Percentiles rank a stretch among this genome's conserved stretches.
Conservation (phyloP, 2,329 filamentous ascomycete species). For the Fusarium sp. region DNA sequence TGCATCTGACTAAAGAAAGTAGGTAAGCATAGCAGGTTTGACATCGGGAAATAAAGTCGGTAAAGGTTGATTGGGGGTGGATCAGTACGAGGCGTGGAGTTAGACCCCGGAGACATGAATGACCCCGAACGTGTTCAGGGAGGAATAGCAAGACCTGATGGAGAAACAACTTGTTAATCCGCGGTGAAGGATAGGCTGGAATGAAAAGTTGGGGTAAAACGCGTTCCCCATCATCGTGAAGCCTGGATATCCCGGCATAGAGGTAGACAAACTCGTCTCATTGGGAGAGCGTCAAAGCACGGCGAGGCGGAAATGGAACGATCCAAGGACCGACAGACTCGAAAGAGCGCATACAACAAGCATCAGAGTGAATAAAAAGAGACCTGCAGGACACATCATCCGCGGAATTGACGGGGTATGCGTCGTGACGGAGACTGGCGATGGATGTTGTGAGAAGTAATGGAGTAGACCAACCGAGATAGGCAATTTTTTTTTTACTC, state of each 20-base stretch:
- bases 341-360: neutral
- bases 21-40: neutral
- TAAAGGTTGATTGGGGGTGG: conserved; percentile 1
- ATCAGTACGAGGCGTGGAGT: neutral
- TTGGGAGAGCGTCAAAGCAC: neutral
- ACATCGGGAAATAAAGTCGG: conserved; percentile 2
- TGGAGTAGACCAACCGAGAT: neutral
- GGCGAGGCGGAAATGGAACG: neutral
- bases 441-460: neutral
- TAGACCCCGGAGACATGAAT: neutral
- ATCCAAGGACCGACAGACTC: neutral
- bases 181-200: neutral
- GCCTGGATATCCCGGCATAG: neutral
- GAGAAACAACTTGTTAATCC: neutral
- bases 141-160: neutral
- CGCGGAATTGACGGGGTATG: neutral
- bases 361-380: neutral
- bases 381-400: neutral
- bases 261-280: neutral
- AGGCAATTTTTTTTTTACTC: neutral
- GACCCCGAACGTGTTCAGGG: neutral
- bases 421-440: conserved; percentile 1
- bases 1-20: neutral
- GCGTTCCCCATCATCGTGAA: neutral
- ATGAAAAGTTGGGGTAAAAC: neutral